phyloP scores from a whole-genome alignment of 2,329 filamentous ascomycete genomes.

The Pseudogymnoascus sp. region DNA sequence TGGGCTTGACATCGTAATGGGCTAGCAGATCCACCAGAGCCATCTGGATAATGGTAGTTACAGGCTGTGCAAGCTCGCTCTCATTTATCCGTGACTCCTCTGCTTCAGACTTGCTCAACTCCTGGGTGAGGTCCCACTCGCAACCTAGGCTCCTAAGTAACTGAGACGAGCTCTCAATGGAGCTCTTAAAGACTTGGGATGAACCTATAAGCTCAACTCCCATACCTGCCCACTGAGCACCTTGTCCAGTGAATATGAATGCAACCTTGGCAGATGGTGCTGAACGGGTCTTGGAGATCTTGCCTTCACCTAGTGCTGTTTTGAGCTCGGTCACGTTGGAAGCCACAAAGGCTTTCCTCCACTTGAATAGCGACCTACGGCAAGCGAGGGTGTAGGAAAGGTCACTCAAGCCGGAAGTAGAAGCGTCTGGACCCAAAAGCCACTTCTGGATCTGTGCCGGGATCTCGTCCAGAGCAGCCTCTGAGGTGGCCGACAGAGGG shows the following conservation, averaged over 20 bases:
- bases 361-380: not conserved
- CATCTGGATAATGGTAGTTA: conserved; percentile 42
- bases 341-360: not conserved
- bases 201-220: conserved; percentile 15
- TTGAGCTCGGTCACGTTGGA: conserved; percentile 10
- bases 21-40: conserved; percentile 37
- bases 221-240: conserved; percentile 23
- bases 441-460: not conserved
- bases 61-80: not conserved
- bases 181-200: not conserved
- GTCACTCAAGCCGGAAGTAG: not conserved
- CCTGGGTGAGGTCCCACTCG: not conserved
- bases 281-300: not conserved
- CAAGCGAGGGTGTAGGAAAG: conserved; percentile 9
- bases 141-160: not conserved
- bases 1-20: conserved; percentile 34
- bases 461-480: not conserved
- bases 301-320: not conserved
- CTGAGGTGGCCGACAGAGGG: too few relatives aligned
- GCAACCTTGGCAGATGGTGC: not conserved
- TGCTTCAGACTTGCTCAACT: not conserved
- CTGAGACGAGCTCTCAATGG: not conserved
- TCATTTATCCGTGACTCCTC: not conserved
- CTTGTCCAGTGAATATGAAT: conserved; percentile 22
- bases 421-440: not conserved